Evolutionary conservation across 148 eudicot species (phyloP).

Genomic region (Rhododendron ovatum): DNA sequence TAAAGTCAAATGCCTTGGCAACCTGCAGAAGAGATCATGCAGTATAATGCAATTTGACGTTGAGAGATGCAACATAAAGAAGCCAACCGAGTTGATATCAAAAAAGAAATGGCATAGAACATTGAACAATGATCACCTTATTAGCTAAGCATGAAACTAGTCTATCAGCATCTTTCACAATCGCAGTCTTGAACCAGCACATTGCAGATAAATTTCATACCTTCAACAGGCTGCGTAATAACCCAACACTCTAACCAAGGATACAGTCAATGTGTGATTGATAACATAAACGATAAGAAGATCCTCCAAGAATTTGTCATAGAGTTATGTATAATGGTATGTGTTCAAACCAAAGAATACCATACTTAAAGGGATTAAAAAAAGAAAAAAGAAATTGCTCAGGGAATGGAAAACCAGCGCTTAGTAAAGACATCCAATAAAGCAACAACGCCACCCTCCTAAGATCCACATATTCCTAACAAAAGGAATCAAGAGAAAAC

Average conservation of each 20-base stretch:
- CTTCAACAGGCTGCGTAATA: conserved; percentile 50
- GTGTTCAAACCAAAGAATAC: not conserved
- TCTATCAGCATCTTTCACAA: conserved; percentile 82
- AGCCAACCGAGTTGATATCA: not conserved
- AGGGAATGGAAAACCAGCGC: not conserved
- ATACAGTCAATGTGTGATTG: no score
- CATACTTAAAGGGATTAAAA: not conserved
- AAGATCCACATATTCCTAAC: not conserved
- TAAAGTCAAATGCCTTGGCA: conserved; percentile 88
- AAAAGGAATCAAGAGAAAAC: not conserved
- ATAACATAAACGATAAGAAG: not conserved
- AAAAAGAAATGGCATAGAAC: not conserved
- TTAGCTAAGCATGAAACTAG: conserved; percentile 84
- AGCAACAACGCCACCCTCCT: not conserved
- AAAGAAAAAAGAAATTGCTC: not conserved
- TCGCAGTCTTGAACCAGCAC: conserved; percentile 40
- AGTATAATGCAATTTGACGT: not conserved
- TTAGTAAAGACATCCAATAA: not conserved
- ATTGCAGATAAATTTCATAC: no score
- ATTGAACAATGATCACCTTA: conserved; percentile 40
- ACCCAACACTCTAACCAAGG: not conserved
- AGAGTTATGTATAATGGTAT: no score
- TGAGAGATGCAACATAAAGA: no score
- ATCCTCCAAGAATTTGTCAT: no score
- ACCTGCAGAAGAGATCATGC: conserved; percentile 40